These are phyloP conservation scores for Fomitopsis serialis DNA, from an alignment of 768 basidiomycete genomes.

Conservation along the genomic window DNA sequence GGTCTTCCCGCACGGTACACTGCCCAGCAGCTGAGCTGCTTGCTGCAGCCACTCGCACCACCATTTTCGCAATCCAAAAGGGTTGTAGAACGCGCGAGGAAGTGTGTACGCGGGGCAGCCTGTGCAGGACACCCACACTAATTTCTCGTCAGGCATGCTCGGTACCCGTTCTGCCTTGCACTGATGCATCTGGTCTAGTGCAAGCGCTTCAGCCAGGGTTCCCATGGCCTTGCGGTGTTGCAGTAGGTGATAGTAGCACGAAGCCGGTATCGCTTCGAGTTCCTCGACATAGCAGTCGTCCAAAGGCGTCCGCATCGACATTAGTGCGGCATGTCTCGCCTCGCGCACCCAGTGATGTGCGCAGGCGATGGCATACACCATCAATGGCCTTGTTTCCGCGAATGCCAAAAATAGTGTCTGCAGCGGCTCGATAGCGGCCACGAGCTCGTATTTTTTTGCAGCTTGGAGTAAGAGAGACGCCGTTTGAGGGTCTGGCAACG, in stretches of 20 bases:
- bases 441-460: not conserved
- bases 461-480: not conserved
- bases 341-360: not conserved
- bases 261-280: constrained; percentile 3
- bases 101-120: not conserved
- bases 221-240: constrained; percentile 29
- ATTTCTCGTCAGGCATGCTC: too few relatives aligned
- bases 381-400: not conserved
- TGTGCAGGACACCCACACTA: not conserved
- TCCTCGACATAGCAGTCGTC: not conserved
- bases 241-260: constrained; percentile 5
- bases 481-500: not conserved
- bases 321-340: constrained; percentile 16
- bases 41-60: not conserved
- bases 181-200: too few relatives aligned
- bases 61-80: not conserved
- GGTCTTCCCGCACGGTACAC: not conserved
- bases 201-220: not conserved
- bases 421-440: not conserved
- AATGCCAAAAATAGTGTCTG: not conserved
- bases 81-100: not conserved
- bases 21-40: not conserved
- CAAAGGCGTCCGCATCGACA: constrained; percentile 7
- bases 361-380: not conserved
- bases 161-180: too few relatives aligned